Base-by-base conservation (phyloP, 257 asterid genomes). In the Paraleonurus japonicus region DNA sequence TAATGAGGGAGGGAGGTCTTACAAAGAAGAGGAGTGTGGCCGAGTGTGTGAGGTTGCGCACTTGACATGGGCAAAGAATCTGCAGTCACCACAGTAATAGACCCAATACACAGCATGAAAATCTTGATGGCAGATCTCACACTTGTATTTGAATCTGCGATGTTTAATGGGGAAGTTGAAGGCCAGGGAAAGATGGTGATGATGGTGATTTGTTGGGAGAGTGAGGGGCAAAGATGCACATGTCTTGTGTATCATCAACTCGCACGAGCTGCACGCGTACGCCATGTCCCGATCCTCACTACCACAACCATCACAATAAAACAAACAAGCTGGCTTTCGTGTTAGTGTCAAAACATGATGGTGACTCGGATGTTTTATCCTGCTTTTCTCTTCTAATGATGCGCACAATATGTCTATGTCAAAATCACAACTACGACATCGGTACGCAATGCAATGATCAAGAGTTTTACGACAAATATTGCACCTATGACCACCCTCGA, bases 61-160 rank as follows among this genome's bases (percentile, higher is more conserved):
- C 32, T 53, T 68, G 73, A 68, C 7, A 20, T 68, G 73, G 0
- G 20, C 63, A 30, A 53, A 51, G n/a, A 4, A 68, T 33, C 73
- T 68, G 64, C 73, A 68, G 22, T 33, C 53, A 7, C 53, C 64
- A 35, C 73, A 68, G 20, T 17, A 68, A 33, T 35, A 68, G 1
- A 51, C 32, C 72, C 72, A 67, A 48, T 27, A 30, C 33, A 30
- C 17, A 3, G 55, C 12, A 11, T 15, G 1, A 2, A 70, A 22
- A 0, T 0, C 9, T 15, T 17, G n/a, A 2, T 4, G 10, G 13
- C 63, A 57, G 3, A 57, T 19, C 3, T 26, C 63, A 26, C 63
- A 57, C 0, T 26, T 6, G 6, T 0, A 23, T 3, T 57, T 9
- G 4, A 10, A 57, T 3, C 26, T 24, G 2, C 63, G 37, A 57